Base-by-base conservation (phyloP, 1,284 basidiomycete genomes). In the Caloboletus firmus region DNA sequence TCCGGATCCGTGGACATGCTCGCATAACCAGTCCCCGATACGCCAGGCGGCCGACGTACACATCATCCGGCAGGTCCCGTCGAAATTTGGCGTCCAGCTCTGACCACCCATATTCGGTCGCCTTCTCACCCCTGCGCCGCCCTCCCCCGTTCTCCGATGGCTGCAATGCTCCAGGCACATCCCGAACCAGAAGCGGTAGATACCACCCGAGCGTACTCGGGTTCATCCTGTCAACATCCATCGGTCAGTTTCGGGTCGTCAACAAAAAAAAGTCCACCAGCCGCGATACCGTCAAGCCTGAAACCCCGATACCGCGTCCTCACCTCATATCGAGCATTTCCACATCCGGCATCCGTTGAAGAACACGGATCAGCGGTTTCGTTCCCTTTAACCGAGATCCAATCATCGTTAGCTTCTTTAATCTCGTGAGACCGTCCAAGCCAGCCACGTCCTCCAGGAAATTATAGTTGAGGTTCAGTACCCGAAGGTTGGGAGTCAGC, bases 401-500 rank as follows among this genome's bases (percentile, higher is more conserved):
- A 63, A 97, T 89, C 54, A 93, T 81, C 48, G 85, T 92, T 62
- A 97, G 72, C 77, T 92, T 94, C 62, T 83, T 82, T 70, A 97
- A 72, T 63, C 90, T 76, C 54, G 72, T 77, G 57, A 97, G 78
- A n/a, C 90, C 91, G 43, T 79, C 79, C 54, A 98, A 74, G 40
- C 76, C 74, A 54, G 81, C 76, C 54, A 82, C 80, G 59, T 94
- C 85, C 73, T 81, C 83, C 63, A 97, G 68, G 73, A 95, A 96
- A 72, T 97, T 97, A 78, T 95, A 95, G 78, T 97, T 96, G 60
- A 96, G 81, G 76, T 98, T 98, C 68, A 99, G 78, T 56, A 90
- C 88, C 54, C 95, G 87, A 62, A 99, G 75, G 72, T 97, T 98
- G 24, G 96, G 96, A 44, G 87, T 77, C 46, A 91, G 73, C 37